phyloP scores from a whole-genome alignment of 129 eudicot genomes.

The Flaveria trinervia region DNA sequence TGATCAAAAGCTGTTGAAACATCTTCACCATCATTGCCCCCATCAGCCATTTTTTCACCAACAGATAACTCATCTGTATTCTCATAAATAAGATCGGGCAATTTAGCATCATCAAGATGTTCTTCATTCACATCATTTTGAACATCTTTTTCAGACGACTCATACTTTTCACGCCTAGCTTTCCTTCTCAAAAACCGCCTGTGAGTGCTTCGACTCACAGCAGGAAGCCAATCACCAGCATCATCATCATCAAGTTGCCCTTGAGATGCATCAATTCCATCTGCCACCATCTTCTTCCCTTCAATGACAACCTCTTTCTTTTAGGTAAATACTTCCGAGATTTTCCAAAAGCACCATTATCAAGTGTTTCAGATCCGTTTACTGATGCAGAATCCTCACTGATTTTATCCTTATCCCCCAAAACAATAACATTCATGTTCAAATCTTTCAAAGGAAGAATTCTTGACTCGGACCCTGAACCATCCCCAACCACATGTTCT shows the following conservation, averaged over 20 bases:
- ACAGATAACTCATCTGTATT: conserved; percentile 40
- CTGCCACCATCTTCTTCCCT: conserved; percentile 84
- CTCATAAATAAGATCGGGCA: conserved; percentile 42
- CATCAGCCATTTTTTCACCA: conserved; percentile 21
- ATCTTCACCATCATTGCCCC: conserved; percentile 38
- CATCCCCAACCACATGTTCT: conserved; percentile 61
- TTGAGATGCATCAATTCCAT: conserved; percentile 89
- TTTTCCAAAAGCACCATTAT: conserved; percentile 37
- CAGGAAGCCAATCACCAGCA: conserved; percentile 85
- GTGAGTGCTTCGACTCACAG: conserved; percentile 95
- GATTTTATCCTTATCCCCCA: conserved; percentile 41
- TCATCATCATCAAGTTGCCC: conserved; percentile 58
- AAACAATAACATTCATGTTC: conserved; percentile 46
- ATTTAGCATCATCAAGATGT: conserved; percentile 38
- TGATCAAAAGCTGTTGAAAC: conserved; percentile 57
- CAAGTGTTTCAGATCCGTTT: conserved; percentile 50
- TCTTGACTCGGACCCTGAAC: conserved; percentile 53
- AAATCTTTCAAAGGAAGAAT: conserved; percentile 81
- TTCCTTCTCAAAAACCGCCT: conserved; percentile 83
- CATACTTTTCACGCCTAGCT: conserved; percentile 78
- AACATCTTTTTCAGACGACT: conserved; percentile 48
- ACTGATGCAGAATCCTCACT: conserved; percentile 46
- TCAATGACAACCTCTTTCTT: conserved; percentile 70
- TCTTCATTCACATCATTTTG: conserved; percentile 35
- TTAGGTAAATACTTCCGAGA: conserved; percentile 49